A percentile compares a stretch with the other conserved stretches of the same genome.
Evolutionary conservation across 1,284 basidiomycete genomes (phyloP).

Genomic region (Pisolithus thermaeus): DNA sequence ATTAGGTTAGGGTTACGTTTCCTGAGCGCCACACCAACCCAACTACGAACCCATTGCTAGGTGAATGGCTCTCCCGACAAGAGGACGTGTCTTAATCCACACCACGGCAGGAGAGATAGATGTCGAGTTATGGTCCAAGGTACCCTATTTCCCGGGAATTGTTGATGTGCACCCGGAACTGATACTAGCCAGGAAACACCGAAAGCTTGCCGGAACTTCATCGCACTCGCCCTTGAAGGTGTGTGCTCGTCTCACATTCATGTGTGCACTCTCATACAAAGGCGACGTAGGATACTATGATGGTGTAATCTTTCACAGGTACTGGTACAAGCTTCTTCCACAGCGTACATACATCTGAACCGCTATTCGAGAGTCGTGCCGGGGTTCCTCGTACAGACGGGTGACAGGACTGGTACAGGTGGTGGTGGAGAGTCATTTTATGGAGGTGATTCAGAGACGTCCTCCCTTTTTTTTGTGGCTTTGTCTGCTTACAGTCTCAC

Average conservation of each 20-base stretch:
- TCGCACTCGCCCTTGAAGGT: constrained; percentile 89
- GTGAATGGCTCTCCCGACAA: constrained; percentile 73
- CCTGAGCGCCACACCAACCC: no score
- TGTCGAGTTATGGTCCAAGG: constrained; percentile 93
- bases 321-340: constrained; percentile 18
- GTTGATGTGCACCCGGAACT: background rate
- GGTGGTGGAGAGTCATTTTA: constrained; percentile 89
- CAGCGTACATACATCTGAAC: background rate
- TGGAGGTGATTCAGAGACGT: constrained; percentile 51
- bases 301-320: constrained; percentile 89
- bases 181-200: constrained; percentile 68
- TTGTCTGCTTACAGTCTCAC: background rate
- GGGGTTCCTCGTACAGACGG: constrained; percentile 89
- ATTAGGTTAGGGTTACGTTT: no score
- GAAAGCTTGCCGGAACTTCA: constrained; percentile 89
- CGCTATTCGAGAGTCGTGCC: constrained; percentile 59
- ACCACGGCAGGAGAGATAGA: constrained; percentile 92
- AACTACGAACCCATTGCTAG: background rate
- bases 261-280: constrained; percentile 7
- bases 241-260: constrained; percentile 26
- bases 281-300: constrained; percentile 83
- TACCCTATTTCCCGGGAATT: constrained; percentile 20
- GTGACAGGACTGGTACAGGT: constrained; percentile 92
- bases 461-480: background rate
- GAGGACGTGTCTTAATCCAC: constrained; percentile 82